A percentile compares a stretch with the other conserved stretches of the same genome.
phyloP scores from a whole-genome alignment of 2,329 filamentous ascomycete genomes.

The Xylariaceae sp. region DNA sequence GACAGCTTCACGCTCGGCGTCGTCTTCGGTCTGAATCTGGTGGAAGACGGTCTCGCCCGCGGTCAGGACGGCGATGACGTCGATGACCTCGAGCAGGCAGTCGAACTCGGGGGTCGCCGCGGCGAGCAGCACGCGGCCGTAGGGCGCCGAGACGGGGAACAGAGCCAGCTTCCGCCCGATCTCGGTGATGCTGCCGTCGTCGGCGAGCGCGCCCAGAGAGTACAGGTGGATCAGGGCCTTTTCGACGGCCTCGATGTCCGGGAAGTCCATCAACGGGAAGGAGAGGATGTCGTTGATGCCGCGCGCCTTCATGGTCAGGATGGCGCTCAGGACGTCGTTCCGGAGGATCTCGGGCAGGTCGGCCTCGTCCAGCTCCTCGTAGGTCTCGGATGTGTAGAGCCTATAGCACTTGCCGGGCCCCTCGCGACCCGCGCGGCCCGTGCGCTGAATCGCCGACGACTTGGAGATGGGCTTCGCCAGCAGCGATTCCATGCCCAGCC shows the following conservation, averaged over 20 bases:
- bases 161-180: conserved; percentile 72
- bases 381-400: conserved; percentile 78
- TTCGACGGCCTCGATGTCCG: conserved; percentile 70
- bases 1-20: conserved; percentile 25
- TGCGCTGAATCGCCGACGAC: conserved; percentile 85
- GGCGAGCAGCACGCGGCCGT: conserved; percentile 77
- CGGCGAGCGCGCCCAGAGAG: conserved; percentile 68
- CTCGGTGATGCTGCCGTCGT: conserved; percentile 66
- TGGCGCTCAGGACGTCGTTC: conserved; percentile 78
- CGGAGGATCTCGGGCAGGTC: conserved; percentile 86
- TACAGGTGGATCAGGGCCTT: conserved; percentile 78
- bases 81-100: conserved; percentile 77
- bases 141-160: conserved; percentile 74
- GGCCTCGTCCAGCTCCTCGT: conserved; percentile 61
- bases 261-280: conserved; percentile 82
- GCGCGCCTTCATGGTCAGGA: conserved; percentile 89
- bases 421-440: conserved; percentile 90
- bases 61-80: conserved; percentile 66
- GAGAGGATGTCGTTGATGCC: conserved; percentile 74
- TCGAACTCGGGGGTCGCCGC: conserved; percentile 64
- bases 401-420: conserved; percentile 84
- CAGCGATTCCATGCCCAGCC: conserved; percentile 83
- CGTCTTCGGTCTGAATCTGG: conserved; percentile 39
- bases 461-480: conserved; percentile 87
- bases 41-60: conserved; percentile 59